Conservation (phyloP, 805 yeast genomes). For the Kodamaea hsintzibuensis region DNA sequence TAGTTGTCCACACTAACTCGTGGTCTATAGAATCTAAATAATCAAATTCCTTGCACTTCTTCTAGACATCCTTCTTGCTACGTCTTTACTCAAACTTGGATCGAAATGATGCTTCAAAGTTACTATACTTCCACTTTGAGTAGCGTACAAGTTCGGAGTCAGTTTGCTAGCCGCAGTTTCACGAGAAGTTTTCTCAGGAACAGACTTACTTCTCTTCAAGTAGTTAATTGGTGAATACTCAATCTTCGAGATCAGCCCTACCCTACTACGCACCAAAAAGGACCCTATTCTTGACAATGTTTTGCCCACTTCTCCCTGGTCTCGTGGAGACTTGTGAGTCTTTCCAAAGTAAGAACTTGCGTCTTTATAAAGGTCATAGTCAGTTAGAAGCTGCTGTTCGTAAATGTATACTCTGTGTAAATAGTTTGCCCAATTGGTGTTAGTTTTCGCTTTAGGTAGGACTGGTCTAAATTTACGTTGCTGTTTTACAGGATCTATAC, state of each 20-base stretch:
- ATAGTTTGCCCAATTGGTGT: slow-evolving; percentile 27
- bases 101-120: slow-evolving; percentile 10
- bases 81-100: slow-evolving; percentile 6
- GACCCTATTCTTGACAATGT: neutral
- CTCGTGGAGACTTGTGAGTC: neutral
- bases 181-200: neutral
- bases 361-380: neutral
- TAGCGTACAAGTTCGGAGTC: slow-evolving; percentile 1
- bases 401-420: slow-evolving; percentile 24
- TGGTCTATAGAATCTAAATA: neutral
- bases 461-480: neutral
- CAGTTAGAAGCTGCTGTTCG: slow-evolving; percentile 7
- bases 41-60: slow-evolving; percentile 3
- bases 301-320: neutral
- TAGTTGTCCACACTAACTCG: too few species aligned
- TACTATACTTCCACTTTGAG: slow-evolving; percentile 4
- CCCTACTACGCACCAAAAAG: neutral
- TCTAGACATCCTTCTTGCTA: slow-evolving; percentile 6
- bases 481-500: slow-evolving; percentile 15
- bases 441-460: slow-evolving; percentile 18
- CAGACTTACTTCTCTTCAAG: neutral
- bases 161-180: neutral
- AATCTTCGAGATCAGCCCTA: neutral
- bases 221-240: neutral
- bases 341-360: neutral